Base-by-base conservation (phyloP, 768 basidiomycete genomes). In the Pulveroboletus sp. region DNA sequence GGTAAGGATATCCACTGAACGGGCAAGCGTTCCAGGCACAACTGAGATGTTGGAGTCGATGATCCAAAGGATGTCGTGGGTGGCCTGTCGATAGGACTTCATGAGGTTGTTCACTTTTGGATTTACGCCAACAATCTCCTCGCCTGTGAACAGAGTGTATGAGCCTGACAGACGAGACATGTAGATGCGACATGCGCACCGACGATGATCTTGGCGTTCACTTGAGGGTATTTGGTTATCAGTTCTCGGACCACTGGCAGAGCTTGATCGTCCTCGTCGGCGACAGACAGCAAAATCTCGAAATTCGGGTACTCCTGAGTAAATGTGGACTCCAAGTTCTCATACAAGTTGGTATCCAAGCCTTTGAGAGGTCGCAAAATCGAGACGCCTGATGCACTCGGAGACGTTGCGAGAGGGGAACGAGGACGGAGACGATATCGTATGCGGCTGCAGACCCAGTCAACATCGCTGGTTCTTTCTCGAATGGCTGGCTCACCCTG, bases 101-200 rank as follows among this genome's bases (percentile, higher is more conserved):
- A 93, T 77, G 41, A 99, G 84, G 68, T 98, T 98, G 73, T 97
- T 97, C 60, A 98, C 86, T 75, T 98, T 98, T 0, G 96, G 96
- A 59, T 99, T 99, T 26, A 91, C 83, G 6, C 95, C 94, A 17
- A 95, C 86, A 40, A 78, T 65, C 54, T 89, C 83, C 60, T 90
- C 85, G 42, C 92, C 93, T 93, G 57, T 6, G 39, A 43, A 27
- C 40, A 32, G 43, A 51, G 35, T 14, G 24, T n/a, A 14, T 52
- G 15, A 49, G 39, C 49, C 27, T 46, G 35, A 30, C 39, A 26
- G 27, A 15, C 37, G 32, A 37, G 17, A 50, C 8, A 49, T 38
- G 28, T 21, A 9, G 38, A 36, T 41, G 24, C 21, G 36, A 32
- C 28, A 38, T 8, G 63, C 78, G 46, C 61, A 93, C 95, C 89